phyloP scores from a whole-genome alignment of 2,329 filamentous ascomycete genomes.

The Phaeosphaeria sp. region DNA sequence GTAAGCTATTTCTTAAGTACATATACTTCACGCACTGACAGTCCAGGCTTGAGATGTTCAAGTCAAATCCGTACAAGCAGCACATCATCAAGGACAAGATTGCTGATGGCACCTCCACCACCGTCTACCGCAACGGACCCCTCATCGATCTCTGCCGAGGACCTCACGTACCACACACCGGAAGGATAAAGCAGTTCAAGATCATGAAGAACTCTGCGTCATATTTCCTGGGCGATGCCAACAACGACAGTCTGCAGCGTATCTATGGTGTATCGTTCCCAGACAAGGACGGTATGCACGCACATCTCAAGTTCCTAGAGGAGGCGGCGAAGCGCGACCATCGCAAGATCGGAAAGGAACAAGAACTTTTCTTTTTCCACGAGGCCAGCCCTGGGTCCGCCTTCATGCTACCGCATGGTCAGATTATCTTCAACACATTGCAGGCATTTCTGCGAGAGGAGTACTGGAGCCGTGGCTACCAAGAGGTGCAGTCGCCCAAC shows the following conservation, averaged over 20 bases:
- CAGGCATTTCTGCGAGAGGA: slow-evolving; percentile 81
- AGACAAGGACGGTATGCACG: slow-evolving; percentile 92
- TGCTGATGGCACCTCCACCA: slow-evolving; percentile 85
- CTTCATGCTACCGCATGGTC: slow-evolving; percentile 92
- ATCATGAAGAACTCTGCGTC: slow-evolving; percentile 87
- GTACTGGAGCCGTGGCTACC: slow-evolving; percentile 92
- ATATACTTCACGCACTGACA: not conserved
- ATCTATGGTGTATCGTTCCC: slow-evolving; percentile 98
- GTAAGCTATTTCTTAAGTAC: slow-evolving; percentile 14
- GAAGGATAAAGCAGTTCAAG: slow-evolving; percentile 92
- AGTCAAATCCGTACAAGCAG: slow-evolving; percentile 97
- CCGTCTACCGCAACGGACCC: slow-evolving; percentile 92
- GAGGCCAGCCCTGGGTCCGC: slow-evolving; percentile 90
- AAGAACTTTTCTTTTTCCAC: slow-evolving; percentile 98
- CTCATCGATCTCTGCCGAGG: slow-evolving; percentile 95
- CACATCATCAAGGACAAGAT: slow-evolving; percentile 97
- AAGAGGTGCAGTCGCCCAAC: slow-evolving; percentile 94
- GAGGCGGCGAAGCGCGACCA: slow-evolving; percentile 99
- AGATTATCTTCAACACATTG: slow-evolving; percentile 90
- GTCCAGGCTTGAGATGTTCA: slow-evolving; percentile 81
- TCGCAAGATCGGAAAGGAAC: slow-evolving; percentile 89
- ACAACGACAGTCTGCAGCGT: slow-evolving; percentile 93
- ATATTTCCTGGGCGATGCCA: slow-evolving; percentile 93
- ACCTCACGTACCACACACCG: slow-evolving; percentile 91
- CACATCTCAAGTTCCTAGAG: slow-evolving; percentile 93